Evolutionary conservation across 1,284 basidiomycete species (phyloP).

Genomic region (Thelephora terrestris): DNA sequence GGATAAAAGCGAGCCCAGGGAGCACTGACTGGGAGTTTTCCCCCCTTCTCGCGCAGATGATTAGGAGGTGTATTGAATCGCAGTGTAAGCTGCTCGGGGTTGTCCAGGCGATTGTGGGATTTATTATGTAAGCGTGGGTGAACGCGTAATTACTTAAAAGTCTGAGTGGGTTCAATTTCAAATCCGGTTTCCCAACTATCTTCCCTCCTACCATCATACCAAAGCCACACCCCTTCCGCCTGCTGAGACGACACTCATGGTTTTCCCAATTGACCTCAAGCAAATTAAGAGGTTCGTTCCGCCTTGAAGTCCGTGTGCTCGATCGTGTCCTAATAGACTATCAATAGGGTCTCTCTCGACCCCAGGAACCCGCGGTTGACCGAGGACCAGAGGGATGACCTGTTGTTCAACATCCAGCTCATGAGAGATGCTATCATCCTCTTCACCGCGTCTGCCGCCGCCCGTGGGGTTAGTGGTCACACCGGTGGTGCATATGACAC

Average conservation of each 20-base stretch:
- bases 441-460: conserved; percentile 75
- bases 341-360: conserved; percentile 55
- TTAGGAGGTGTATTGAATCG: no score
- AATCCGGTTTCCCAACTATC: no score
- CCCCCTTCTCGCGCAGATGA: no score
- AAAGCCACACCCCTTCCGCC: no score
- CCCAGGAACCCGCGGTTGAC: conserved; percentile 53
- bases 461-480: conserved; percentile 75
- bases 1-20: no score
- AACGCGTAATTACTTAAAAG: not conserved
- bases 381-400: conserved; percentile 43
- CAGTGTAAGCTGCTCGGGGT: no score
- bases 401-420: conserved; percentile 64
- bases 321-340: conserved; percentile 7
- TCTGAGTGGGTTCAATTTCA: no score
- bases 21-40: no score
- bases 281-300: conserved; percentile 55
- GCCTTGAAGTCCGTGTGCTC: not conserved
- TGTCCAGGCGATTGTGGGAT: no score
- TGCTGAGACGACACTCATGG: no score
- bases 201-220: no score
- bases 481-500: conserved; percentile 83
- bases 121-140: not conserved
- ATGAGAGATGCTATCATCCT: conserved; percentile 75
- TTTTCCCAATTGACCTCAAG: conserved; percentile 69